A percentile compares a stretch with the other conserved stretches of the same genome.
These are phyloP conservation scores for Corrigiola litoralis DNA, from an alignment of 179 eudicot species.

Conservation along the genomic window DNA sequence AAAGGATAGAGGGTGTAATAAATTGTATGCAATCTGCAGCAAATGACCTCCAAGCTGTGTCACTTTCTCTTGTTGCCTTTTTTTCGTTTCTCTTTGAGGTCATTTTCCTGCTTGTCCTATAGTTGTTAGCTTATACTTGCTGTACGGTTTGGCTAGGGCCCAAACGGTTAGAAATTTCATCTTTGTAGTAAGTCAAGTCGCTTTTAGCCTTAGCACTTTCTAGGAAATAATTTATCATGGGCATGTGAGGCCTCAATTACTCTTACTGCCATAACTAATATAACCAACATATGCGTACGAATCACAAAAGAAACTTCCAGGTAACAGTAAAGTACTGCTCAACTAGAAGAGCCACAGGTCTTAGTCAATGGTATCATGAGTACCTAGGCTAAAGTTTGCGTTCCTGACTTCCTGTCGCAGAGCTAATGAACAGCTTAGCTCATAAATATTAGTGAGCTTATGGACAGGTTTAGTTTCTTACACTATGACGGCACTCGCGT, in stretches of 20 bases:
- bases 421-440: too few relatives aligned
- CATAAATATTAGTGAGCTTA: too few relatives aligned
- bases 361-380: not conserved
- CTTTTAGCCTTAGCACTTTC: conserved; percentile 21
- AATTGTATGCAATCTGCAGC: not conserved
- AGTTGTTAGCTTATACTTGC: conserved; percentile 23
- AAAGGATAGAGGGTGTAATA: not conserved
- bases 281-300: conserved; percentile 26
- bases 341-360: not conserved
- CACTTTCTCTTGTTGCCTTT: not conserved
- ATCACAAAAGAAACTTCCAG: conserved; percentile 15
- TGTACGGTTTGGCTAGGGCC: conserved; percentile 24
- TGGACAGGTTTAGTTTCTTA: too few relatives aligned
- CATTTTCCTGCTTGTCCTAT: conserved; percentile 27
- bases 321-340: not conserved
- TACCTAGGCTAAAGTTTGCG: not conserved
- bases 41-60: not conserved
- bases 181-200: conserved; percentile 17
- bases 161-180: conserved; percentile 27
- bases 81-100: conserved; percentile 8
- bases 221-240: conserved; percentile 17
- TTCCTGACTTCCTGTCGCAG: not conserved
- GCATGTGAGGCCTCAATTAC: conserved; percentile 25
- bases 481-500: too few relatives aligned
- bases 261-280: conserved; percentile 26